Evolutionary conservation across 2,329 filamentous ascomycete species (phyloP).

Genomic region (Fusarium secorum): DNA sequence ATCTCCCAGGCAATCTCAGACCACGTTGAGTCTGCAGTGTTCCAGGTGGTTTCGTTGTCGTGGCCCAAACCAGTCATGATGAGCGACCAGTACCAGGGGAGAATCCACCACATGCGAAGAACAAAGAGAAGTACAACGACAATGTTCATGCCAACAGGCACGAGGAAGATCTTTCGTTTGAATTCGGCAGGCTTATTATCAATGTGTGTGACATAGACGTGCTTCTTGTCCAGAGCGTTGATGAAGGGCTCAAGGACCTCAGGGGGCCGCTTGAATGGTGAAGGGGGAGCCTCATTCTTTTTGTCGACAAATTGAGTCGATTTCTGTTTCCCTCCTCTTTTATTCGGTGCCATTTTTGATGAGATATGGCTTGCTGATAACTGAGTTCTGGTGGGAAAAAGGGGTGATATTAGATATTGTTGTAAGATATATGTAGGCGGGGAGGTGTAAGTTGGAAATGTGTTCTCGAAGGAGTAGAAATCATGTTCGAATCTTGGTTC

Average conservation of each 20-base stretch:
- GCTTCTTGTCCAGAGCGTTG: constrained; percentile 68
- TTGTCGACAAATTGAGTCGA: constrained; percentile 33
- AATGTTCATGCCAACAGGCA: constrained; percentile 80
- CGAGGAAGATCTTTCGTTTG: constrained; percentile 83
- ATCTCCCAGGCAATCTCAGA: constrained; percentile 64
- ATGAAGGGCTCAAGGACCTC: constrained; percentile 71
- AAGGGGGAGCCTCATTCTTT: constrained; percentile 54
- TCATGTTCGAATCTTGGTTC: constrained; percentile 10
- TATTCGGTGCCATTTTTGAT: constrained; percentile 45
- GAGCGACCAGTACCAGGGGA: constrained; percentile 77
- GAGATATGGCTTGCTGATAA: background rate
- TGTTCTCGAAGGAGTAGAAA: constrained; percentile 27
- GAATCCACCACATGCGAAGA: constrained; percentile 72
- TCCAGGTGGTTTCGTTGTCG: constrained; percentile 71
- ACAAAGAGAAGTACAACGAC: constrained; percentile 69
- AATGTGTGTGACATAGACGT: constrained; percentile 86
- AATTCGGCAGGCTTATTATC: constrained; percentile 73
- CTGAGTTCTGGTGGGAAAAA: background rate
- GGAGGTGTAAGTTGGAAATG: constrained; percentile 25
- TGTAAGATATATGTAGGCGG: constrained; percentile 7
- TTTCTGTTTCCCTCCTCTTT: constrained; percentile 47
- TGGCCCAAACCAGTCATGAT: constrained; percentile 71
- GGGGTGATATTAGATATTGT: background rate
- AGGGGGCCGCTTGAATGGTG: constrained; percentile 74
- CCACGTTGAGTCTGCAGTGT: constrained; percentile 64